Evolutionary conservation across 1,139 yeast genomes (phyloP).

Genomic region (Nakaseomyces nivariensis): DNA sequence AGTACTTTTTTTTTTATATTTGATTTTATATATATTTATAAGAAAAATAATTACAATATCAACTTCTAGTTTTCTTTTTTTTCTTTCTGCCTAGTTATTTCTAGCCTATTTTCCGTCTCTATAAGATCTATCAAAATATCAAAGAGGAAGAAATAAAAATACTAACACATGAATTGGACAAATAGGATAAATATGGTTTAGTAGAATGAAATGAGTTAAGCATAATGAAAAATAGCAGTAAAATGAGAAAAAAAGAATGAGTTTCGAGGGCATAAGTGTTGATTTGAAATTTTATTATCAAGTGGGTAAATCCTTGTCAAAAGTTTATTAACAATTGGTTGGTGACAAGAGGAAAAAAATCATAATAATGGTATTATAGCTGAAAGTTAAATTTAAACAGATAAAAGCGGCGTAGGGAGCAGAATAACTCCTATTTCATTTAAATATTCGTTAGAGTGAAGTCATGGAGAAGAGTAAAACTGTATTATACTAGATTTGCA

Average conservation of each 20-base stretch:
- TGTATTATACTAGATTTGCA: no score
- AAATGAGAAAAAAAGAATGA: background rate
- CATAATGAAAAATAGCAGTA: background rate
- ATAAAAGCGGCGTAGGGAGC: no score
- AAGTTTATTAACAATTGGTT: no score
- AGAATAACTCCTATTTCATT: no score
- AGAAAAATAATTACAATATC: background rate
- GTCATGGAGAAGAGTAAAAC: no score
- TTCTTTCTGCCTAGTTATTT: background rate
- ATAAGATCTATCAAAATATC: conserved; percentile 2
- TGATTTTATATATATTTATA: background rate
- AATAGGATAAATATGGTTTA: background rate
- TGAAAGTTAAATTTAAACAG: no score
- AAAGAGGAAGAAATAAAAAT: background rate
- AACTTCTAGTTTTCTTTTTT: background rate
- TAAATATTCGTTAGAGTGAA: no score
- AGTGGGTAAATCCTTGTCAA: no score
- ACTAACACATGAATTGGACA: background rate
- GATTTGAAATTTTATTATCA: no score
- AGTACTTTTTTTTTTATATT: background rate
- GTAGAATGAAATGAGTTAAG: background rate
- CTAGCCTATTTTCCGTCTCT: background rate
- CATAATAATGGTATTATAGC: no score
- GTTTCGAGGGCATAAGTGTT: background rate
- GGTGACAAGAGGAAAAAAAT: no score